Evolutionary conservation across 2,329 filamentous ascomycete genomes (phyloP).

Genomic region (Penicillium sp.): DNA sequence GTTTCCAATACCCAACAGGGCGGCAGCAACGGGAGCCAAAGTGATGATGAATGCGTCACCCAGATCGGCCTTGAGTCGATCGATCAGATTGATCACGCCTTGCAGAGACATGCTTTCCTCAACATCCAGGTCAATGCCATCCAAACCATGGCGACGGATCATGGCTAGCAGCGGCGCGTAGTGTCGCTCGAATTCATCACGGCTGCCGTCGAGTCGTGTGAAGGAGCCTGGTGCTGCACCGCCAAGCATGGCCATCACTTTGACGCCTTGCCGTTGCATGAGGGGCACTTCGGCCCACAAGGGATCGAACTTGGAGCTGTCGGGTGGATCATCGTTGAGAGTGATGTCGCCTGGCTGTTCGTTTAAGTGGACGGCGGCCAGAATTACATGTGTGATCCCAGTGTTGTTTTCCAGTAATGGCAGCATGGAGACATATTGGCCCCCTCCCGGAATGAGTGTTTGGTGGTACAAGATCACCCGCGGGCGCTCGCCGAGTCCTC

Average conservation of each 20-base stretch:
- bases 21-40: slow-evolving; percentile 78
- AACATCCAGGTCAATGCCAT: slow-evolving; percentile 76
- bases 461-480: slow-evolving; percentile 60
- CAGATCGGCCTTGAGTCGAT: slow-evolving; percentile 59
- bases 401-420: slow-evolving; percentile 62
- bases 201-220: slow-evolving; percentile 58
- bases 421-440: slow-evolving; percentile 61
- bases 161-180: slow-evolving; percentile 69
- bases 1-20: slow-evolving; percentile 62
- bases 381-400: slow-evolving; percentile 76
- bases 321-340: slow-evolving; percentile 76
- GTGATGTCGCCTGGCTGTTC: slow-evolving; percentile 65
- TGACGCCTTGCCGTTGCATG: slow-evolving; percentile 72
- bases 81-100: slow-evolving; percentile 67
- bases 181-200: slow-evolving; percentile 68
- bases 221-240: slow-evolving; percentile 79
- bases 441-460: slow-evolving; percentile 59
- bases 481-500: slow-evolving; percentile 26
- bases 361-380: slow-evolving; percentile 86
- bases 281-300: slow-evolving; percentile 77
- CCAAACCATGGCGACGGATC: slow-evolving; percentile 61
- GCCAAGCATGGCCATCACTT: slow-evolving; percentile 83
- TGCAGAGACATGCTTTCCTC: slow-evolving; percentile 73
- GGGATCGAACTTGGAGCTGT: slow-evolving; percentile 65
- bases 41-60: slow-evolving; percentile 69